A percentile compares a stretch with the other conserved stretches of the same genome.
Conservation (phyloP, 1,284 basidiomycete species). For the Meripilus lineatus region DNA sequence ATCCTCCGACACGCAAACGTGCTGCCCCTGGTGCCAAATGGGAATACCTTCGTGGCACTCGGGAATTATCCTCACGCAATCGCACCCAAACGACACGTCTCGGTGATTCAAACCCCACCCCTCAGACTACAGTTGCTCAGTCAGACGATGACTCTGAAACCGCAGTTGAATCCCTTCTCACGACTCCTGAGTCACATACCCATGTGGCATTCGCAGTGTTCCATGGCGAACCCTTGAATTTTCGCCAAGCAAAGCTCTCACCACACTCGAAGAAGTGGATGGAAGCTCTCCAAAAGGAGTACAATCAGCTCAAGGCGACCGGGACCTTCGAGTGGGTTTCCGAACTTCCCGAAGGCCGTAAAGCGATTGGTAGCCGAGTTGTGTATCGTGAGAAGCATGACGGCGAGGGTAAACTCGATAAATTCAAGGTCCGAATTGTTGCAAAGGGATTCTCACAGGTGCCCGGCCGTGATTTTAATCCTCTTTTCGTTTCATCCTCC, state of each 20-base stretch:
- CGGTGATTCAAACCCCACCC: too few species aligned
- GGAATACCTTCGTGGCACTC: background rate
- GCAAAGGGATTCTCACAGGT: constrained; percentile 37
- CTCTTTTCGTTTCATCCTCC: constrained; percentile 29
- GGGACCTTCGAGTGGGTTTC: constrained; percentile 14
- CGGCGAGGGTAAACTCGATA: constrained; percentile 23
- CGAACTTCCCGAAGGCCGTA: constrained; percentile 15
- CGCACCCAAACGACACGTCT: too few species aligned
- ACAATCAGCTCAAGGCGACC: constrained; percentile 7
- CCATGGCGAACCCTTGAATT: background rate
- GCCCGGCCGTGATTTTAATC: constrained; percentile 32
- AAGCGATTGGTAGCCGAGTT: constrained; percentile 19
- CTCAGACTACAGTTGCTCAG: too few species aligned
- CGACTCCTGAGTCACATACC: too few species aligned
- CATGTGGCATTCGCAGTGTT: background rate
- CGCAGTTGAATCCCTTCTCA: too few species aligned
- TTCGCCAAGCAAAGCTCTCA: constrained; percentile 7
- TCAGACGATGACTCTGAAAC: too few species aligned
- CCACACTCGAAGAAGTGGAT: constrained; percentile 15
- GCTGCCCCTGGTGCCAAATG: background rate
- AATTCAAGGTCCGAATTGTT: constrained; percentile 35
- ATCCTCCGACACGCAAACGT: background rate
- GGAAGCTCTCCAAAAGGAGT: constrained; percentile 12
- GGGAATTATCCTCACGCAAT: background rate
- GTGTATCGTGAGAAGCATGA: constrained; percentile 26